These are phyloP conservation scores for Penicillium sclerotigenum DNA, from an alignment of 2,329 filamentous ascomycete genomes.

Conservation along the genomic window DNA sequence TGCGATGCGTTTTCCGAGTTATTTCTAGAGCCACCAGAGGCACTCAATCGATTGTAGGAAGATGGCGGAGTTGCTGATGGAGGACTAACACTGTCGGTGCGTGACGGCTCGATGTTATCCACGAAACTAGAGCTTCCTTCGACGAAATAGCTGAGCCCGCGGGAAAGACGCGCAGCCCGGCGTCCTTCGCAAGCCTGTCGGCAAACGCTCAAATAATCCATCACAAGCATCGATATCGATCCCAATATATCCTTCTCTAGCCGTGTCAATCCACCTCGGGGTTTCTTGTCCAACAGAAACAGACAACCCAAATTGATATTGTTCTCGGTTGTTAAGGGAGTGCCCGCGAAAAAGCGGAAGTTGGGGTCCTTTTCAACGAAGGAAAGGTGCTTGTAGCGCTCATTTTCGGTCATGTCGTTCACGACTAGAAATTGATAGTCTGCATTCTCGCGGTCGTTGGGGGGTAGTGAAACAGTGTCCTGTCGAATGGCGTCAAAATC, in stretches of 20 bases:
- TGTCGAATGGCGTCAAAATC: conserved; percentile 17
- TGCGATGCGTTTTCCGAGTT: conserved; percentile 21
- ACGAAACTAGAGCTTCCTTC: conserved; percentile 49
- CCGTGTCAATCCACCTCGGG: conserved; percentile 47
- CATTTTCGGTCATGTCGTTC: conserved; percentile 40
- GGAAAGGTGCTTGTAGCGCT: conserved; percentile 36
- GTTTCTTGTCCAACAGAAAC: conserved; percentile 57
- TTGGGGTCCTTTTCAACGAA: conserved; percentile 36
- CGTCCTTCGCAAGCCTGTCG: conserved; percentile 52
- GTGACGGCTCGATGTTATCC: conserved; percentile 26
- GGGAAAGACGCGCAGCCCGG: conserved; percentile 54
- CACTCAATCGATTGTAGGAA: conserved; percentile 21
- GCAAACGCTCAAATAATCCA: conserved; percentile 60
- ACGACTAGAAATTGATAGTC: conserved; percentile 34
- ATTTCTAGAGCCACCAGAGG: conserved; percentile 24
- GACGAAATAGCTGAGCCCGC: conserved; percentile 54
- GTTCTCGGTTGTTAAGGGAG: conserved; percentile 58
- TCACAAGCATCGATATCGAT: conserved; percentile 55
- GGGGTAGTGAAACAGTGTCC: conserved; percentile 36
- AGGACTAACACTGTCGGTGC: conserved; percentile 18
- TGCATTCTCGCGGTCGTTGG: conserved; percentile 23
- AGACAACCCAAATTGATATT: conserved; percentile 60
- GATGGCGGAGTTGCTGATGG: conserved; percentile 22
- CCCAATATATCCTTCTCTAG: conserved; percentile 50
- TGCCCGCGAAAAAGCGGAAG: conserved; percentile 55